A percentile compares a stretch with the other conserved stretches of the same genome.
phyloP scores from a whole-genome alignment of 306 rosid genomes.

The Lupinus albus region DNA sequence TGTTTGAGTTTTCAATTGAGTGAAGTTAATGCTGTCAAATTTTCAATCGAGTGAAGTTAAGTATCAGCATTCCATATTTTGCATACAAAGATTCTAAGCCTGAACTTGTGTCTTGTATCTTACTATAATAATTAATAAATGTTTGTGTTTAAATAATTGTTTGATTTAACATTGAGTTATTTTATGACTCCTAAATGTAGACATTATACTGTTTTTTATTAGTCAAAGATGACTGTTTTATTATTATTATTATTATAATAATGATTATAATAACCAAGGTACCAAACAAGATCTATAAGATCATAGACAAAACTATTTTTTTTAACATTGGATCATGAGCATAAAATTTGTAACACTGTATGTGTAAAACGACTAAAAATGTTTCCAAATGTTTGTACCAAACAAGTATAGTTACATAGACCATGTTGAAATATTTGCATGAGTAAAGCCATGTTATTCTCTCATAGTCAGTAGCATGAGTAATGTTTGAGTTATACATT shows the following conservation, averaged over 20 bases:
- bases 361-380: too few species aligned
- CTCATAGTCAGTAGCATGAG: neutral
- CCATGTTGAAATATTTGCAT: neutral
- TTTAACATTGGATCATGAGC: too few species aligned
- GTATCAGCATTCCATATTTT: too few species aligned
- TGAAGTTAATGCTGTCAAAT: slow-evolving; percentile 43
- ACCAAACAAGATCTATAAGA: too few species aligned
- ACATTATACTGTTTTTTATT: neutral
- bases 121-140: slow-evolving; percentile 9
- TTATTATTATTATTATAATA: too few species aligned
- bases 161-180: too few species aligned
- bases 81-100: slow-evolving; percentile 8
- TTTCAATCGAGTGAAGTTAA: slow-evolving; percentile 62
- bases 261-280: too few species aligned
- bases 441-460: neutral
- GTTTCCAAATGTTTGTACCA: too few species aligned
- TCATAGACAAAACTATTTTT: too few species aligned
- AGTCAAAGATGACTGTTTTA: too few species aligned
- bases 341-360: too few species aligned
- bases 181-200: slow-evolving; percentile 3
- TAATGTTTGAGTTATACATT: slow-evolving; percentile 13
- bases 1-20: slow-evolving; percentile 82
- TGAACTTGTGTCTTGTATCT: slow-evolving; percentile 8
- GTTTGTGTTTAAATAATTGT: slow-evolving; percentile 28
- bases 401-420: neutral